Evolutionary conservation across 352 stramenopile genomes (phyloP).

Genomic region (Aphanomyces astaci): DNA sequence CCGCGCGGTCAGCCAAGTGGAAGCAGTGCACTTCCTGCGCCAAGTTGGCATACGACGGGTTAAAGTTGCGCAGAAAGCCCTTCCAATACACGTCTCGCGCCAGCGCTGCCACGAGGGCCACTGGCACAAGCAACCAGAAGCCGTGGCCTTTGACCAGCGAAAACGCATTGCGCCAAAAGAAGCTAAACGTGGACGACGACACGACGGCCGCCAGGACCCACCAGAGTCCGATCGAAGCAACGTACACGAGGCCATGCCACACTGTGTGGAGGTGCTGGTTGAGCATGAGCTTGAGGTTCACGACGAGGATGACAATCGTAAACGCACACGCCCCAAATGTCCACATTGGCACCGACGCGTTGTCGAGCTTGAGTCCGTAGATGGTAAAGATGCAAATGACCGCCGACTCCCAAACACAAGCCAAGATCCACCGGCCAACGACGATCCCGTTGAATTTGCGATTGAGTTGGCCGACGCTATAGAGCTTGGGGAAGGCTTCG

Average conservation of each 20-base stretch:
- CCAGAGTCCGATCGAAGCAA: slow-evolving; percentile 61
- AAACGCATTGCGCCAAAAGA: slow-evolving; percentile 82
- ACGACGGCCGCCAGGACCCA: slow-evolving; percentile 64
- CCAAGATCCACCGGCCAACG: slow-evolving; percentile 73
- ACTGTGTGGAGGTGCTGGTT: slow-evolving; percentile 82
- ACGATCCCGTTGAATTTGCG: slow-evolving; percentile 80
- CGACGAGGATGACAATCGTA: slow-evolving; percentile 90
- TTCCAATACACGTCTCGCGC: slow-evolving; percentile 79
- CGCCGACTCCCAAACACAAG: slow-evolving; percentile 74
- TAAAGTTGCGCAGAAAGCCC: slow-evolving; percentile 72
- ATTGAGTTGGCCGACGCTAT: slow-evolving; percentile 78
- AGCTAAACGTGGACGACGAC: slow-evolving; percentile 56
- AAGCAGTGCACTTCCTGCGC: slow-evolving; percentile 77
- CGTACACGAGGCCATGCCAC: slow-evolving; percentile 61
- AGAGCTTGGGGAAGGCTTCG: slow-evolving; percentile 66
- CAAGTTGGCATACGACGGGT: slow-evolving; percentile 77
- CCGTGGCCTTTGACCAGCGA: slow-evolving; percentile 52
- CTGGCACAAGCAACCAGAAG: slow-evolving; percentile 73
- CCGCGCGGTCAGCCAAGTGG: slow-evolving; percentile 44
- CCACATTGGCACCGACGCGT: slow-evolving; percentile 86
- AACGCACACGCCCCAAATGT: slow-evolving; percentile 92
- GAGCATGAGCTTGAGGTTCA: slow-evolving; percentile 90
- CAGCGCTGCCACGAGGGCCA: slow-evolving; percentile 58
- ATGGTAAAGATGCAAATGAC: slow-evolving; percentile 81
- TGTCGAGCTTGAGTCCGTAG: slow-evolving; percentile 70